phyloP scores from a whole-genome alignment of 768 basidiomycete genomes.

The Exsudoporus frostii region DNA sequence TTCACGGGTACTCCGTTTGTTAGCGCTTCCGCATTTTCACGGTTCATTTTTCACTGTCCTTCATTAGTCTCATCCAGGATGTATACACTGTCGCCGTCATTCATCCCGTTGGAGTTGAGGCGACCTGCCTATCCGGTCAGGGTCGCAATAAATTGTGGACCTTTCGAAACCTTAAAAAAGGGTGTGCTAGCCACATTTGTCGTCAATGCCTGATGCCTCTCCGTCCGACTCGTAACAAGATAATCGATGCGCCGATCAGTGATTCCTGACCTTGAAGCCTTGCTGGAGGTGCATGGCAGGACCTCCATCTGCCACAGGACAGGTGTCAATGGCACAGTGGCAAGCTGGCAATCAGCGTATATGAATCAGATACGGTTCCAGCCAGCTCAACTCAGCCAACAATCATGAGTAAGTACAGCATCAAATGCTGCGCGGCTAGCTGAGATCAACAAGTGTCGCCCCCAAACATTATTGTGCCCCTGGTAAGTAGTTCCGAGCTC shows the following conservation, averaged over 20 bases:
- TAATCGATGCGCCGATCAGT: slow-evolving; percentile 10
- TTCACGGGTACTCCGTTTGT: slow-evolving; percentile 11
- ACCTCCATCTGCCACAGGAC: not conserved
- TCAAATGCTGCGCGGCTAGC: slow-evolving; percentile 15
- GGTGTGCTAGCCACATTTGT: slow-evolving; percentile 16
- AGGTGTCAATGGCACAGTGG: slow-evolving; percentile 18
- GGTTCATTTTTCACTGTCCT: slow-evolving; percentile 26
- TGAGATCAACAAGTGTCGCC: slow-evolving; percentile 21
- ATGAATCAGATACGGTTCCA: slow-evolving; percentile 21
- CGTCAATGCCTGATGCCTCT: slow-evolving; percentile 11
- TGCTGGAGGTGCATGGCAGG: slow-evolving; percentile 24
- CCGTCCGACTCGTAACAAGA: slow-evolving; percentile 9
- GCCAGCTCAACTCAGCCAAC: slow-evolving; percentile 4
- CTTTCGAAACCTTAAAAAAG: slow-evolving; percentile 1
- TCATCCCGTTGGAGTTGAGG: not conserved
- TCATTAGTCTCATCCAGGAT: slow-evolving; percentile 26
- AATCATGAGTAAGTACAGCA: slow-evolving; percentile 8
- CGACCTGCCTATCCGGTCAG: slow-evolving; percentile 6
- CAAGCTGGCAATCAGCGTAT: slow-evolving; percentile 20
- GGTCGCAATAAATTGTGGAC: slow-evolving; percentile 5
- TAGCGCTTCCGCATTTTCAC: slow-evolving; percentile 9
- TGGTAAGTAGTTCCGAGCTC: slow-evolving; percentile 17
- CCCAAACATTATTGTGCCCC: slow-evolving; percentile 10
- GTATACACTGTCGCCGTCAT: slow-evolving; percentile 20
- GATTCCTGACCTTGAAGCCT: slow-evolving; percentile 8